Evolutionary conservation across 495 filamentous ascomycete species (phyloP), one percentile per base, ranked within the genome.

Genomic region (Aspergillus carlsbadensis): DNA sequence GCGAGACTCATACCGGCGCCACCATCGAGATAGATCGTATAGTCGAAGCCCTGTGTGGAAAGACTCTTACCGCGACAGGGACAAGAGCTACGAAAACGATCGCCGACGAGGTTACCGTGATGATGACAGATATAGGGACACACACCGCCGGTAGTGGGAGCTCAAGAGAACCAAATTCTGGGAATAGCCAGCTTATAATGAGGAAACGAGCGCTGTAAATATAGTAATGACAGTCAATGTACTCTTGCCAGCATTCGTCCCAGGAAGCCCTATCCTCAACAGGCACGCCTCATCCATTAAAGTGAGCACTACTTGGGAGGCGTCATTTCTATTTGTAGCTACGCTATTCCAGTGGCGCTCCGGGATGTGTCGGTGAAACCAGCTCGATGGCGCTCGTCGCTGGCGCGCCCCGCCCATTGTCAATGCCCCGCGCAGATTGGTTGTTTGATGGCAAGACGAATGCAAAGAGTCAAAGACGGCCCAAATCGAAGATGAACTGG

Each of bases 11-110:
- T 37, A 67, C 44, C 62, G 66, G 22, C 54, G 53, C 34, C 61
- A 58, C 13, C 64, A 62, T 59, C 66, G 72, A 10, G 70, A 68
- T 45, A 62, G 70, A 58, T 76, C 77, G 29, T 62, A 78, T 52
- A 86, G 83, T 61, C 73, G 80, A 34, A 86, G 84, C 60, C 82
- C 82, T 5, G 58, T 55, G 22, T 64, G 62, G 14, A 57, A 61
- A 24, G 63, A 73, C 40, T 68, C 63, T 33, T 55, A 59, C 21
- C 58, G 57, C 18, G 54, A 58, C 15, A 57, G 52, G 24, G 42
- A 61, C 21, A 59, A 41, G 31, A 36, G 53, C 20, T 33, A 60
- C 33, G 60, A 68, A 35, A 48, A 45, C 10, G 61, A 61, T 22
- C 58, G 56, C 41, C 65, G 65, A 14, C 57, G 33, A 52, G 56